Conservation (phyloP, 192 early-diverging fungal genomes). For the Coemansia sp. region DNA sequence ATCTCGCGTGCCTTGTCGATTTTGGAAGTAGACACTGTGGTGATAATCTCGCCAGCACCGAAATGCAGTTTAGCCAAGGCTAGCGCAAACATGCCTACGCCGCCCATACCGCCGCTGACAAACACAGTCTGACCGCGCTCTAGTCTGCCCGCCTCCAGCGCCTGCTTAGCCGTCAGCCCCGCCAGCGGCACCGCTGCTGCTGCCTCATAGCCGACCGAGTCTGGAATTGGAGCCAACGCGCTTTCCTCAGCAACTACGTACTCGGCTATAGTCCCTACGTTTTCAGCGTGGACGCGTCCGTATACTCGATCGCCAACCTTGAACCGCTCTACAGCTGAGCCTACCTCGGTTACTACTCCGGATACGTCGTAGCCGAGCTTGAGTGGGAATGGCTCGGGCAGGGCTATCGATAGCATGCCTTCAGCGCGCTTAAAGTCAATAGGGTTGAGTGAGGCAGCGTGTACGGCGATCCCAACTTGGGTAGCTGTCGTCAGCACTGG, state of each 20-base stretch:
- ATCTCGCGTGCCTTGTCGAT: slow-evolving; percentile 39
- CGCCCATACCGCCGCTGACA: slow-evolving; percentile 62
- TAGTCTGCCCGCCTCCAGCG: slow-evolving; percentile 30
- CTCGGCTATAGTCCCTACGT: slow-evolving; percentile 44
- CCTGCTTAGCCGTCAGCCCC: slow-evolving; percentile 58
- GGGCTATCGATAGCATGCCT: slow-evolving; percentile 40
- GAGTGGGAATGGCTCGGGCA: slow-evolving; percentile 46
- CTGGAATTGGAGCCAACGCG: slow-evolving; percentile 38
- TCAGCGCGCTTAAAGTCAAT: slow-evolving; percentile 59
- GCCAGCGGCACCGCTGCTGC: slow-evolving; percentile 61
- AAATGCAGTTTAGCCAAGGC: slow-evolving; percentile 53
- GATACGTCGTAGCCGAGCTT: slow-evolving; percentile 60
- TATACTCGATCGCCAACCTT: slow-evolving; percentile 58
- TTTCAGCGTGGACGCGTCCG: slow-evolving; percentile 14
- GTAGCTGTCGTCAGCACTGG: neutral
- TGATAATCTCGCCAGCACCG: slow-evolving; percentile 41
- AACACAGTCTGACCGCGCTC: slow-evolving; percentile 36
- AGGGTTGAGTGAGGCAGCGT: slow-evolving; percentile 59
- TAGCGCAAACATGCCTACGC: slow-evolving; percentile 61
- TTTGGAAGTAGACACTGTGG: slow-evolving; percentile 59
- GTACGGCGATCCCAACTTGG: slow-evolving; percentile 47
- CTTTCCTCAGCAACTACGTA: slow-evolving; percentile 28
- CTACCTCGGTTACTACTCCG: slow-evolving; percentile 51
- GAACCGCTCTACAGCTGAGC: slow-evolving; percentile 43
- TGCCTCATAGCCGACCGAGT: slow-evolving; percentile 30